phyloP scores from a whole-genome alignment of 768 basidiomycete species.

The Boletus pseudopeckii region DNA sequence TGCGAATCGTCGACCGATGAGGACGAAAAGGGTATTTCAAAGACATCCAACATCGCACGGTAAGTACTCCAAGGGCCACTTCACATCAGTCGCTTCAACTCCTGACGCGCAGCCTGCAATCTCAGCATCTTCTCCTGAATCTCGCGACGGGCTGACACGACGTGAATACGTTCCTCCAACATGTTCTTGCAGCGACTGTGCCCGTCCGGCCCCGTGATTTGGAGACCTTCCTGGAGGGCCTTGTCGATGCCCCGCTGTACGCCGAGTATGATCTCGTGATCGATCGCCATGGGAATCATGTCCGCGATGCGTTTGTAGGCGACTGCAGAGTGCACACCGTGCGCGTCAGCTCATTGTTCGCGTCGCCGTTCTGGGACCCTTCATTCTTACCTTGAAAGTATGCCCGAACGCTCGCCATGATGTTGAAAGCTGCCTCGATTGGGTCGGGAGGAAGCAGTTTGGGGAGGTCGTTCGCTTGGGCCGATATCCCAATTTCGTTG shows the following conservation, averaged over 20 bases:
- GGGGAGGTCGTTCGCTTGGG: conserved; percentile 41
- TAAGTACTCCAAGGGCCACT: neutral
- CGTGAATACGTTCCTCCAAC: conserved; percentile 46
- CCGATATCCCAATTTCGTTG: conserved; percentile 26
- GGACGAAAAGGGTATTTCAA: neutral
- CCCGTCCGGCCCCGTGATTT: conserved; percentile 48
- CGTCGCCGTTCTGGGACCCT: neutral
- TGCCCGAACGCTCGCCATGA: conserved; percentile 71
- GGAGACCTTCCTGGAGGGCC: conserved; percentile 46
- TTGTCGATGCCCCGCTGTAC: conserved; percentile 44
- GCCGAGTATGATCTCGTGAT: conserved; percentile 42
- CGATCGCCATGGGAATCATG: conserved; percentile 41
- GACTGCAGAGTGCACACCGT: conserved; percentile 30
- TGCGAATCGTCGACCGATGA: neutral
- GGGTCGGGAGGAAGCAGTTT: conserved; percentile 50
- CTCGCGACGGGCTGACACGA: conserved; percentile 46
- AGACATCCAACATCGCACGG: neutral
- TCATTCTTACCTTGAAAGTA: conserved; percentile 63
- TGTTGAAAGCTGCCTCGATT: conserved; percentile 52
- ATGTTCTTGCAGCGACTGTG: conserved; percentile 46
- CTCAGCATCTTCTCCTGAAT: conserved; percentile 50
- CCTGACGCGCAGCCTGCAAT: conserved; percentile 42
- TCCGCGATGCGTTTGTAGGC: conserved; percentile 46
- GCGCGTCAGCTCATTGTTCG: neutral
- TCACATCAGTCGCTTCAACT: conserved; percentile 30